Base-by-base conservation (phyloP, 805 yeast species). In the Yarrowia osloensis region DNA sequence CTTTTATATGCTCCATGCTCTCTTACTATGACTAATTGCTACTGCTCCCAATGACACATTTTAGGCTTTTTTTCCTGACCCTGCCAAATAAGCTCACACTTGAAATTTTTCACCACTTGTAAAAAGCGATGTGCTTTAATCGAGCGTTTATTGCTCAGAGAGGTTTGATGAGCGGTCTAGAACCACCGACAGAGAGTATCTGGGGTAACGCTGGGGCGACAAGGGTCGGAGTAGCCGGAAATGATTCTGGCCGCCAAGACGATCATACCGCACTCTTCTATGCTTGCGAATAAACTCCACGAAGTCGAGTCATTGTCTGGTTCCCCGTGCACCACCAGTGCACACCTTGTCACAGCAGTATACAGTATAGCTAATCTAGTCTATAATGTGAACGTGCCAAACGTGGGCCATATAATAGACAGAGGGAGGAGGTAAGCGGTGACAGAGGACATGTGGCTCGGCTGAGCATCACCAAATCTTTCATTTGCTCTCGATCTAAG, bases 21-120 rank as follows among this genome's bases (percentile, higher is more conserved):
- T 44, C 49, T 22, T 24, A 44, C 63, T 57, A 57, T 57, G 63
- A 57, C 63, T 57, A 57, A 57, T 57, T 57, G 63, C 63, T 57
- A 57, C 63, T 57, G 63, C 63, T 57, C 63, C 63, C 63, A 57
- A 57, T 57, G 63, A 57, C 63, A 57, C 63, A 57, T 57, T 57
- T 57, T 57, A 57, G 63, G 49, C 49, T 57, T 57, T 57, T 55
- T 55, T 28, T 15, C 19, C 19, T 11, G n/a, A 24, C 44, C 40
- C 46, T 37, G 35, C 24, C n/a, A 37, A 37, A 24, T 54, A 54
- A 54, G 63, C 37, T 57, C 29, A 19, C 21, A 15, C 42, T 39
- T 22, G 61, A 54, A 57, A 39, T 57, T 57, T 57, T 57, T 57
- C 49, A 39, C 21, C 49, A n/a, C 35, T 37, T 54, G 40, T 21